Evolutionary conservation across 495 filamentous ascomycete species (phyloP).

Genomic region (Trichoderma parareesei): DNA sequence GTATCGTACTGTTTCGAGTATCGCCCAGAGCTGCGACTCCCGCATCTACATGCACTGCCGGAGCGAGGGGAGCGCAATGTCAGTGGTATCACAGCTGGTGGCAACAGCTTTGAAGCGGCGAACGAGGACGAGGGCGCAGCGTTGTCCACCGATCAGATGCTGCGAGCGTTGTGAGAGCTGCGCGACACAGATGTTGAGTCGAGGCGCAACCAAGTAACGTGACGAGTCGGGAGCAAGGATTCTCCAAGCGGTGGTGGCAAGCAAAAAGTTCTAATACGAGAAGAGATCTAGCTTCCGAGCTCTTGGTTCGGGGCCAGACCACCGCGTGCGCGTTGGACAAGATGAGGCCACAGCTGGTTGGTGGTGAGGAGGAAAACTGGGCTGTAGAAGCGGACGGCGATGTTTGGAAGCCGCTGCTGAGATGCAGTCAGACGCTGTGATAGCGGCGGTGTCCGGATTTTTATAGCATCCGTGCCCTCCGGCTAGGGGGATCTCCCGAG

Average conservation of each 20-base stretch:
- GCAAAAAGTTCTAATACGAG: neutral
- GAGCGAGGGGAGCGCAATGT: neutral
- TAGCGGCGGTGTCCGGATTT: neutral
- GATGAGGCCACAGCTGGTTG: conserved; percentile 1
- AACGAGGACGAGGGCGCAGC: neutral
- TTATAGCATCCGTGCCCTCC: neutral
- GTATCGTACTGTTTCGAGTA: conserved; percentile 33
- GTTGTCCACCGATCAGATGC: neutral
- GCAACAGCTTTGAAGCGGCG: neutral
- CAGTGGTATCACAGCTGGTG: neutral
- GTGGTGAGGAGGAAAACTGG: conserved; percentile 4
- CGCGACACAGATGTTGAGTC: conserved; percentile 1
- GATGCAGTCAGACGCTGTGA: neutral
- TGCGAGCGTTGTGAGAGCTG: neutral
- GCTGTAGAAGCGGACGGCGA: conserved; percentile 1
- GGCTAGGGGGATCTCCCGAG: neutral
- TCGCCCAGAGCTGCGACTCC: conserved; percentile 38
- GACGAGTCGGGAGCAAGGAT: conserved; percentile 4
- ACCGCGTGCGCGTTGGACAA: neutral
- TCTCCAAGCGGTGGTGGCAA: neutral
- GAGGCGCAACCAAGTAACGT: neutral
- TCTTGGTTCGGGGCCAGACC: neutral
- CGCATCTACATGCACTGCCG: conserved; percentile 19
- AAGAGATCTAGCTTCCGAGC: neutral
- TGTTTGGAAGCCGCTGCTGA: neutral